Evolutionary conservation across 192 early-diverging fungal genomes (phyloP).

Genomic region (Umbelopsis vinacea): DNA sequence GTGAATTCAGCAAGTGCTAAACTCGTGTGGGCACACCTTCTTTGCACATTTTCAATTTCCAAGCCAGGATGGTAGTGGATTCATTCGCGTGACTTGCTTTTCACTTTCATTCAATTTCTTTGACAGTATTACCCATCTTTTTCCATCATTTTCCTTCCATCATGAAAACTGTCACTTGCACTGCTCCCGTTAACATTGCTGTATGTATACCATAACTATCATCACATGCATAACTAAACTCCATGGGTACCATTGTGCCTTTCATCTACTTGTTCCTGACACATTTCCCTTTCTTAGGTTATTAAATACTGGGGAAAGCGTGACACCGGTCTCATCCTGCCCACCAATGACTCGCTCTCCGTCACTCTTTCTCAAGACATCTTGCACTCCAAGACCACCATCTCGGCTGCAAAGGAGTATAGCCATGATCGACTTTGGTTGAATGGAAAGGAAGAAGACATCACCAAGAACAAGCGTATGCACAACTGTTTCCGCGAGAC

Average conservation of each 20-base stretch:
- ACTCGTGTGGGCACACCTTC: too few relatives aligned
- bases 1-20: too few relatives aligned
- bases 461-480: slow-evolving; percentile 81
- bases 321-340: slow-evolving; percentile 85
- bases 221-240: neutral
- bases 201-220: slow-evolving; percentile 55
- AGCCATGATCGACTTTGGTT: slow-evolving; percentile 88
- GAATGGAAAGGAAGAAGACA: slow-evolving; percentile 89
- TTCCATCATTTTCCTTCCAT: slow-evolving; percentile 28
- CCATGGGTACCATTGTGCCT: neutral
- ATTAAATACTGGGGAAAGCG: slow-evolving; percentile 99
- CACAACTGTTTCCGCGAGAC: slow-evolving; percentile 82
- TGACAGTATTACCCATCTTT: slow-evolving; percentile 24
- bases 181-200: slow-evolving; percentile 99
- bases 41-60: too few relatives aligned
- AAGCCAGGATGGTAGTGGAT: too few relatives aligned
- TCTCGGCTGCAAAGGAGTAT: slow-evolving; percentile 69
- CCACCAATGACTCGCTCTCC: slow-evolving; percentile 97
- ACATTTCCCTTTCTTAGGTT: slow-evolving; percentile 36
- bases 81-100: slow-evolving; percentile 1
- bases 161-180: slow-evolving; percentile 74
- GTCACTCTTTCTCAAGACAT: slow-evolving; percentile 96
- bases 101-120: neutral
- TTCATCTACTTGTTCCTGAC: neutral
- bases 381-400: slow-evolving; percentile 93